Evolutionary conservation across 2,329 filamentous ascomycete genomes (phyloP).

Genomic region (Colletotrichum chrysophilum): DNA sequence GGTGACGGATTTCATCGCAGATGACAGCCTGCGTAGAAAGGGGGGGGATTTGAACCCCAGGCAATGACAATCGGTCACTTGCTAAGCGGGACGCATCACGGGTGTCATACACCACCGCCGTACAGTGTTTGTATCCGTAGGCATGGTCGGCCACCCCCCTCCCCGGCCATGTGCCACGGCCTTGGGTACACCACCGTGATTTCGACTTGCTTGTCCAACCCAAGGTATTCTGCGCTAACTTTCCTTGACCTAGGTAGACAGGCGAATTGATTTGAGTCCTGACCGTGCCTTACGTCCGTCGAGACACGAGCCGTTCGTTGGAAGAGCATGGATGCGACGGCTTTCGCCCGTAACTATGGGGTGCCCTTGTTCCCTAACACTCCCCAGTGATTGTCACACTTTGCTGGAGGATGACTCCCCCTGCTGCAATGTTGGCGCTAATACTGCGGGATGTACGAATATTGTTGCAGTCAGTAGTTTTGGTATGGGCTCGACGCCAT

Average conservation of each 20-base stretch:
- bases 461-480: background rate
- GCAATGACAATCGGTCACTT: background rate
- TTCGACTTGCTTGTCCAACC: background rate
- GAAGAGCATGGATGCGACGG: background rate
- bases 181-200: background rate
- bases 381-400: background rate
- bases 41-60: background rate
- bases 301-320: background rate
- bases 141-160: background rate
- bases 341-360: slow-evolving; percentile 9
- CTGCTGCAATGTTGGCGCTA: background rate
- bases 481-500: background rate
- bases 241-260: background rate
- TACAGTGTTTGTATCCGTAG: background rate
- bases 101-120: background rate
- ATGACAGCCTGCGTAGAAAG: background rate
- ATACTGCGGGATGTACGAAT: background rate
- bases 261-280: background rate
- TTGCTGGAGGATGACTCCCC: background rate
- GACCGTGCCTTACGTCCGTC: background rate
- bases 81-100: background rate
- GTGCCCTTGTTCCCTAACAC: background rate
- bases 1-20: background rate
- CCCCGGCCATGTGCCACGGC: background rate
- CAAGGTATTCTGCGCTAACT: background rate